Evolutionary conservation across 495 filamentous ascomycete genomes (phyloP), one percentile per base, ranked within the genome.

Genomic region (Lophium mytilinum): DNA sequence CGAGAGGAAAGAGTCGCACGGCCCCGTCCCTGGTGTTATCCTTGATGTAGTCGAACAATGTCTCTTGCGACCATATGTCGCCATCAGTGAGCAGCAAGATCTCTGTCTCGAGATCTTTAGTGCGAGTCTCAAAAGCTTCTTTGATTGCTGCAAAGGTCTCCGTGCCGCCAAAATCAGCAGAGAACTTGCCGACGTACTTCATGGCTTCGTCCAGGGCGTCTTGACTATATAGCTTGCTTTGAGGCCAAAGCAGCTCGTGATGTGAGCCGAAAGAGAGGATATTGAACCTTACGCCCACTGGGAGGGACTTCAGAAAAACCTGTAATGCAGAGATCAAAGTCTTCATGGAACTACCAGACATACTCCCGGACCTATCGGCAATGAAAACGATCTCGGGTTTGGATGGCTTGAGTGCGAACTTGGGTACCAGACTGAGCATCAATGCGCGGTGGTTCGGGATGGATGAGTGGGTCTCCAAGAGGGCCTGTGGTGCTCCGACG

Each of bases 61-160:
- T 3, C 0, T 78, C 54, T 56, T 84, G 80, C 3, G 75, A 9
- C 76, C 78, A 86, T 17, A 86, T 80, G 61, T 87, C 72, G 12
- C 86, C 86, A 65, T 88, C 86, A 0, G 86, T 89, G 18, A 87
- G 68, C 19, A 89, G 60, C 42, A 89, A 77, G 4, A 86, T 72
- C 55, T 86, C 82, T n/a, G 82, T 71, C 7, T 77, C 64, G 56
- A 80, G 71, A 55, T 78, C 73, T 7, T 57, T 62, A 57, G 71
- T 72, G 15, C 79, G 75, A 17, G 66, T 69, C 50, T 78, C 60
- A 47, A 87, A 74, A 1, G 76, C 67, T 3, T 72, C 75, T 39
- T 73, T 64, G n/a, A 88, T 58, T 0, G 86, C 80, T 0, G 37
- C 10, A 41, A 76, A 68, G 58, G 86, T 85, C 42, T 88, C 75